Conservation (phyloP, 768 basidiomycete species). For the Amyloporia xantha region DNA sequence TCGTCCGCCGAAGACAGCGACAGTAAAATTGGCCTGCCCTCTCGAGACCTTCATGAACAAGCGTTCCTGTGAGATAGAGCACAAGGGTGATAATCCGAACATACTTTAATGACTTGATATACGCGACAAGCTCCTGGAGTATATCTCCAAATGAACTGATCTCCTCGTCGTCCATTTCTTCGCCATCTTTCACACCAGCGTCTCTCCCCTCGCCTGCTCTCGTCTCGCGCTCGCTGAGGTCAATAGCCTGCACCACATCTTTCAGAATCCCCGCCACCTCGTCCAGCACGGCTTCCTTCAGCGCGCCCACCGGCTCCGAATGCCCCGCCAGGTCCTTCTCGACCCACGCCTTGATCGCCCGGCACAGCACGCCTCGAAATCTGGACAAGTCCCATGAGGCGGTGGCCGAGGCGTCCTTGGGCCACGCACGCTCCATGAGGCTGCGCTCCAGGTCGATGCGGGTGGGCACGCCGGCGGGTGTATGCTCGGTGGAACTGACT, state of each 20-base stretch:
- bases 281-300: conserved; percentile 40
- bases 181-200: no score
- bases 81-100: conserved; percentile 21
- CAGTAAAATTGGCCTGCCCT: neutral
- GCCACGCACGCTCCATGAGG: conserved; percentile 68
- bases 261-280: conserved; percentile 65
- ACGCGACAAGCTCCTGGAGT: conserved; percentile 50
- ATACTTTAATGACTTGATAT: conserved; percentile 52
- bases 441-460: conserved; percentile 56
- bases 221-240: conserved; percentile 28
- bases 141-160: conserved; percentile 57
- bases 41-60: neutral
- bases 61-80: conserved; percentile 1
- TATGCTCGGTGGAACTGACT: conserved; percentile 44
- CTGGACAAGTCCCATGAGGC: conserved; percentile 62
- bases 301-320: conserved; percentile 12
- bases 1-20: conserved; percentile 30
- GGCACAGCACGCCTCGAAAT: conserved; percentile 47
- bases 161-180: conserved; percentile 71
- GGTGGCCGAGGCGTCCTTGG: conserved; percentile 57
- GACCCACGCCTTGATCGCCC: conserved; percentile 58
- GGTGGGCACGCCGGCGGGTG: conserved; percentile 52
- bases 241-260: conserved; percentile 69
- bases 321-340: conserved; percentile 23
- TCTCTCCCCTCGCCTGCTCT: no score